Evolutionary conservation across 2,329 filamentous ascomycete species (phyloP), one percentile per base, ranked within the genome.

Genomic region (Aspergillus alliaceus): DNA sequence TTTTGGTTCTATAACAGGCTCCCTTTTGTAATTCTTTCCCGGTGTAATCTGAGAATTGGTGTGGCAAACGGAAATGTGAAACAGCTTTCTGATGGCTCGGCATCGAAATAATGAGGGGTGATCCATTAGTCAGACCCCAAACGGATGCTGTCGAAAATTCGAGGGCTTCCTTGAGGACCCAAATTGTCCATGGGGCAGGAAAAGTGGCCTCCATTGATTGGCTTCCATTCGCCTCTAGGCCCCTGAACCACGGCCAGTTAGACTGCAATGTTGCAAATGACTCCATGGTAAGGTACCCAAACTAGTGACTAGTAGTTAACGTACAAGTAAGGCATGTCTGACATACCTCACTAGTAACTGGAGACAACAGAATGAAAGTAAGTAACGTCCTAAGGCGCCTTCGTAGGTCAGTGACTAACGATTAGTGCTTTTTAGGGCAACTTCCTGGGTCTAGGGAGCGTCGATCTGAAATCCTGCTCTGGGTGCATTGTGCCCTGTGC

Each of bases 201-300:
- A 58, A 58, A 54, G 53, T 62, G 58, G 58, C 58, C 24, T 20
- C 15, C 24, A 29, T 12, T 60, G 58, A 60, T 62, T 62, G 60
- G 60, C 22, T 51, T 34, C 5, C 29, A 6, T 7, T 20, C 27
- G 35, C 6, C 34, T 52, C 12, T 32, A 14, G 39, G 27, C 49
- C 39, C 49, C 49, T 53, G 49, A 53, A 31, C 22, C 15, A 37
- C 34, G 32, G 22, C 42, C 39, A 54, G 40, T 39, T 27, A 48
- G 44, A 48, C 44, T 48, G 44, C 29, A 20, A 24, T 47, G 44
- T 15, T 18, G 27, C 44, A 25, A 47, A 31, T 48, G 44, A 12
- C 44, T 48, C 44, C 29, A 51, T 31, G 35, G 46, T 35, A 57
- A 32, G 39, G 37, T 52, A 49, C 48, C 29, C 44, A 59, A 47